Percentiles rank a stretch among this genome's conserved stretches.
Conservation (phyloP, 192 early-diverging fungal genomes). For the Lunasporangiospora selenospora region DNA sequence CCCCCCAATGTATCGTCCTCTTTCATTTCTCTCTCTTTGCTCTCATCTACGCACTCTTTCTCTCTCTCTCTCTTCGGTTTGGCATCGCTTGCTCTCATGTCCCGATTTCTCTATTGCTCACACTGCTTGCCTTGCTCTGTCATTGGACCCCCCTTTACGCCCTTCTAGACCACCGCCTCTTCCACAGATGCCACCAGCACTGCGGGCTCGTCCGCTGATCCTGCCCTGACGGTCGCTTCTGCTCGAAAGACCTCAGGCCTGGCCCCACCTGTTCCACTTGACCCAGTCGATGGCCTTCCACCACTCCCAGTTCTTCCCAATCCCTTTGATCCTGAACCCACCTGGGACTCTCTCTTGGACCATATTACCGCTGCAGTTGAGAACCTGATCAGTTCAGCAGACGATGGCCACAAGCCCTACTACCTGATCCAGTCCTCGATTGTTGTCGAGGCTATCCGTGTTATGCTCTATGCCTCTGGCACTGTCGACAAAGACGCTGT, state of each 20-base stretch:
- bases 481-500: constrained; percentile 72
- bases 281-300: constrained; percentile 46
- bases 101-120: background rate
- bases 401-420: constrained; percentile 64
- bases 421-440: constrained; percentile 64
- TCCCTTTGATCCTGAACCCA: constrained; percentile 43
- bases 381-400: constrained; percentile 56
- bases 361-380: constrained; percentile 58
- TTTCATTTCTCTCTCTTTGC: background rate
- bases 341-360: constrained; percentile 61
- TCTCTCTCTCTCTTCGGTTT: background rate
- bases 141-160: background rate
- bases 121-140: no score
- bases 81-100: background rate
- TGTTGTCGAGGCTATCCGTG: constrained; percentile 83
- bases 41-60: background rate
- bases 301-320: constrained; percentile 40
- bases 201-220: constrained; percentile 41
- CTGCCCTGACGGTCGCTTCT: constrained; percentile 32
- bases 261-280: constrained; percentile 46
- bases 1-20: no score
- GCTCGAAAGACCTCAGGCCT: constrained; percentile 34
- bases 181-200: constrained; percentile 26
- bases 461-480: constrained; percentile 85
- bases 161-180: background rate